Evolutionary conservation across 164 flowering plant species (phyloP).

Genomic region (Sextonia rubra): DNA sequence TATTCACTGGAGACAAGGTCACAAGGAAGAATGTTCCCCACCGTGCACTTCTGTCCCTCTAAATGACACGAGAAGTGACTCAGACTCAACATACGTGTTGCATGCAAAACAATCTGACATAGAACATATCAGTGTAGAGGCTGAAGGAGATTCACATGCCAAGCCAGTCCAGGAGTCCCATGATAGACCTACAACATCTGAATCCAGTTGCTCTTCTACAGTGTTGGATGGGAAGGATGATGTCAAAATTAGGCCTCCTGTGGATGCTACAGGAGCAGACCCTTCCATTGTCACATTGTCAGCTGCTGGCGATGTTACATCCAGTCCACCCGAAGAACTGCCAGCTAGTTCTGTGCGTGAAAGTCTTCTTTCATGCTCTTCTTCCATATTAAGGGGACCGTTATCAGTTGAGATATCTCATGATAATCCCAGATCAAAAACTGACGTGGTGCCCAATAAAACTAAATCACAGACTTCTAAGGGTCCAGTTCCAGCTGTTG

Average conservation of each 20-base stretch:
- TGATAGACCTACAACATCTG: constrained; percentile 16
- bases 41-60: constrained; percentile 9
- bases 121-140: constrained; percentile 12
- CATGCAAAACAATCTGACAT: constrained; percentile 13
- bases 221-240: constrained; percentile 16
- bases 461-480: constrained; percentile 28
- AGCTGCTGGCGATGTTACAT: constrained; percentile 27
- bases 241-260: constrained; percentile 20
- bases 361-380: constrained; percentile 22
- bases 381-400: constrained; percentile 20
- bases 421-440: constrained; percentile 12
- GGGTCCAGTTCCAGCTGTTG: constrained; percentile 22
- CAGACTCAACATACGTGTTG: constrained; percentile 9
- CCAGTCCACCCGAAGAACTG: constrained; percentile 18
- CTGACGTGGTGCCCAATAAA: constrained; percentile 3
- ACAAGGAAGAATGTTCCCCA: constrained; percentile 70
- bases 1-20: constrained; percentile 85
- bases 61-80: constrained; percentile 21
- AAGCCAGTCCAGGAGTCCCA: constrained; percentile 11
- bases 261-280: constrained; percentile 17
- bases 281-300: constrained; percentile 21
- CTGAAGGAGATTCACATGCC: constrained; percentile 10
- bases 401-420: constrained; percentile 12
- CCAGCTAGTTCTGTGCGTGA: constrained; percentile 36
- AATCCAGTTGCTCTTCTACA: constrained; percentile 10